Conservation (phyloP, 805 yeast genomes). For the Ogataea paradorogensis region DNA sequence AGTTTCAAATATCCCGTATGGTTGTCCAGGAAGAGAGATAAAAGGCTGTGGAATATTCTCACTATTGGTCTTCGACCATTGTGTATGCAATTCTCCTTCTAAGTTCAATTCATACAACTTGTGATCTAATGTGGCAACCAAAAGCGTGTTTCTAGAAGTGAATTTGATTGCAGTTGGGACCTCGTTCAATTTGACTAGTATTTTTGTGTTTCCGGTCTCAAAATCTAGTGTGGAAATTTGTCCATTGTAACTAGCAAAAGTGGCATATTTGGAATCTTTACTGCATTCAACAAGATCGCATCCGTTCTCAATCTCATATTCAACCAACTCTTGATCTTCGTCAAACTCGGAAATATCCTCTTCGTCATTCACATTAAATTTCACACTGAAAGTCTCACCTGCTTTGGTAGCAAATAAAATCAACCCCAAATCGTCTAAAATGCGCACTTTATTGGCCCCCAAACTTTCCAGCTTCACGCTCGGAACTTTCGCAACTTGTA, state of each 20-base stretch:
- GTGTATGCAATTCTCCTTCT: slow-evolving; percentile 44
- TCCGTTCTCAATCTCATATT: slow-evolving; percentile 35
- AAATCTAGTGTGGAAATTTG: slow-evolving; percentile 50
- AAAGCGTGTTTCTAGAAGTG: slow-evolving; percentile 45
- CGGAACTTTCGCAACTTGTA: slow-evolving; percentile 52
- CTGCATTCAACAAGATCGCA: slow-evolving; percentile 54
- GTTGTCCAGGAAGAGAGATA: slow-evolving; percentile 55
- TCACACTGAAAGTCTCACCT: slow-evolving; percentile 46
- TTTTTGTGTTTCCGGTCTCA: slow-evolving; percentile 29
- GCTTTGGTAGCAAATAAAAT: slow-evolving; percentile 53
- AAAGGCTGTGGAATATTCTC: slow-evolving; percentile 71
- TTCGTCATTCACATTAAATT: slow-evolving; percentile 39
- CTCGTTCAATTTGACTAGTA: slow-evolving; percentile 58
- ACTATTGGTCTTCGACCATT: slow-evolving; percentile 78
- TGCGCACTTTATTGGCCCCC: slow-evolving; percentile 56
- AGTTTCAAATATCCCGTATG: slow-evolving; percentile 63
- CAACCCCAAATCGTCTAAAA: slow-evolving; percentile 42
- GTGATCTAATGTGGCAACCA: slow-evolving; percentile 71
- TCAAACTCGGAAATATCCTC: slow-evolving; percentile 39
- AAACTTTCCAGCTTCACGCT: slow-evolving; percentile 36
- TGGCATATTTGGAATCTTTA: slow-evolving; percentile 43
- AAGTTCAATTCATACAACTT: slow-evolving; percentile 67
- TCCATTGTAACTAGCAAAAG: slow-evolving; percentile 64
- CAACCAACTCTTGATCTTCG: slow-evolving; percentile 35
- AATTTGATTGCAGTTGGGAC: slow-evolving; percentile 63